Percentiles rank a stretch among this genome's conserved stretches.
phyloP scores from a whole-genome alignment of 108 stramenopile species.

The Cyclostephanos tholiformis region DNA sequence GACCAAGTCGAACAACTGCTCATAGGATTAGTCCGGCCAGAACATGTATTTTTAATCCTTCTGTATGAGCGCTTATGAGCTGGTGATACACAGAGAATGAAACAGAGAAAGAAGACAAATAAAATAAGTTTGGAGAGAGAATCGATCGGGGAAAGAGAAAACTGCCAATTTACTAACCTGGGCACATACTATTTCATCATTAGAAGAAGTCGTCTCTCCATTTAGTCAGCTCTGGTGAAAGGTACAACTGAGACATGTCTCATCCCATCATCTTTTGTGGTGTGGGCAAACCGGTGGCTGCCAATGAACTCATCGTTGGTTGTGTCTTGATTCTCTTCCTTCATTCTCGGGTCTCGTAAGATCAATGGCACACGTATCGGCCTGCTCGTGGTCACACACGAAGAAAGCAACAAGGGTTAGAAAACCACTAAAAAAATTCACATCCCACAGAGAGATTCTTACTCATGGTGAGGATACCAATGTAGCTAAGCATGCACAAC shows the following conservation, averaged over 20 bases:
- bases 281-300: conserved; percentile 57
- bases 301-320: conserved; percentile 71
- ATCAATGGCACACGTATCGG: conserved; percentile 77
- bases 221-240: conserved; percentile 15
- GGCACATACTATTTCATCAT: conserved; percentile 9
- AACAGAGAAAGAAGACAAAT: too few relatives aligned
- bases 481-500: too few relatives aligned
- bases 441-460: conserved; percentile 1
- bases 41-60: conserved; percentile 71
- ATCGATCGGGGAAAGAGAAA: background rate
- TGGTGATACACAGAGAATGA: conserved; percentile 11
- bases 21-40: conserved; percentile 73
- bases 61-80: conserved; percentile 48
- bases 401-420: too few relatives aligned
- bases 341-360: conserved; percentile 82
- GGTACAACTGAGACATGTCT: conserved; percentile 74
- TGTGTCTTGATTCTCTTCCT: conserved; percentile 46
- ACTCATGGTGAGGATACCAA: conserved; percentile 80
- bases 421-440: background rate
- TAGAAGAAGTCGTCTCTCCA: conserved; percentile 70
- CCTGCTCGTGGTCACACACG: too few relatives aligned
- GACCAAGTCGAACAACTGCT: conserved; percentile 75
- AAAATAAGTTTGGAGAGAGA: too few relatives aligned
- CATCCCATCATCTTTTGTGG: conserved; percentile 74
- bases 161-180: background rate